These are phyloP conservation scores for Blastobotrys americana DNA, from an alignment of 805 yeast genomes.

Conservation along the genomic window DNA sequence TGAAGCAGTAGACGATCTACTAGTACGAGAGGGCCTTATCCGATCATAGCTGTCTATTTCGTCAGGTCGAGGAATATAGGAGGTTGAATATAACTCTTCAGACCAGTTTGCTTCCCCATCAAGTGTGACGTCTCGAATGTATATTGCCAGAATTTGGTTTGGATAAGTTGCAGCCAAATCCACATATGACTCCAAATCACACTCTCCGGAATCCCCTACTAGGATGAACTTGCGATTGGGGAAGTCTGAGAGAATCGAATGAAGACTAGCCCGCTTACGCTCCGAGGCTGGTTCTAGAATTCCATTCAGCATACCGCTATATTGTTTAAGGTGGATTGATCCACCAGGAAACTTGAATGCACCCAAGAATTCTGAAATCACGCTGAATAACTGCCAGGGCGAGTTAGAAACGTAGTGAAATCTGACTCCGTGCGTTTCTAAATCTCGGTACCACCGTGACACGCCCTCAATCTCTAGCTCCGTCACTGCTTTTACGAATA, in stretches of 20 bases:
- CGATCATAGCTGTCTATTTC: constrained; percentile 17
- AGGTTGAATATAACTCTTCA: constrained; percentile 20
- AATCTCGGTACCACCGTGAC: constrained; percentile 58
- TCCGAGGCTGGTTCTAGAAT: constrained; percentile 83
- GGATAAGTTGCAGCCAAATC: constrained; percentile 60
- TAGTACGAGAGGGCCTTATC: not conserved
- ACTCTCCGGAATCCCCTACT: constrained; percentile 94
- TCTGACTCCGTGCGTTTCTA: constrained; percentile 42
- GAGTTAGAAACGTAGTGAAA: constrained; percentile 93
- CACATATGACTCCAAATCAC: constrained; percentile 85
- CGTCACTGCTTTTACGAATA: constrained; percentile 57
- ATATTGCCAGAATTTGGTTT: constrained; percentile 60
- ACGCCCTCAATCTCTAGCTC: constrained; percentile 73
- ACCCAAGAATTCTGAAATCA: constrained; percentile 50
- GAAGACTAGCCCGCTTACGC: constrained; percentile 62
- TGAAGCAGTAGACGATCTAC: not conserved
- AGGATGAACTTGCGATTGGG: constrained; percentile 71
- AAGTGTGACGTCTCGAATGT: constrained; percentile 62
- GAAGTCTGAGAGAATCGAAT: constrained; percentile 61
- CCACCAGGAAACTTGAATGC: constrained; percentile 62
- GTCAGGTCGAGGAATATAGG: constrained; percentile 26
- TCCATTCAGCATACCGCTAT: constrained; percentile 71
- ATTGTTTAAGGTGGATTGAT: constrained; percentile 80
- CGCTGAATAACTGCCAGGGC: constrained; percentile 80
- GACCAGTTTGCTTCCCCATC: constrained; percentile 24